Conservation (phyloP, 306 rosid genomes). For the Astragalus membranaceus region DNA sequence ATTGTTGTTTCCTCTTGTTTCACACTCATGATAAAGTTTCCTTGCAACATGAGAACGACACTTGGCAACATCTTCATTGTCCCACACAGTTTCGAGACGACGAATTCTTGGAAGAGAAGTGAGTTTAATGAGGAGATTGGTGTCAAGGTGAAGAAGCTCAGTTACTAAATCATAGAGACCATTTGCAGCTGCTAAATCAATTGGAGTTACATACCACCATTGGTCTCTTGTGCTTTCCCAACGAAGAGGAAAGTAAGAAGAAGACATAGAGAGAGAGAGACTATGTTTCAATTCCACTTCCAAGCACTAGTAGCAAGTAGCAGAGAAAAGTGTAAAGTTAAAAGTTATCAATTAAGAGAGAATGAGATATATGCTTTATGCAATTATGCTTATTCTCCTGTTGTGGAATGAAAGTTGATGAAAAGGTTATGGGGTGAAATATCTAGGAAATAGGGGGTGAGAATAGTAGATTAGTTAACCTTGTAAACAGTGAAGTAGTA, state of each 20-base stretch:
- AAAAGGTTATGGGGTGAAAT: conserved; percentile 14
- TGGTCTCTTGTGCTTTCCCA: conserved; percentile 94
- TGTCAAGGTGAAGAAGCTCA: conserved; percentile 89
- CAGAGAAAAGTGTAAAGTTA: conserved; percentile 15
- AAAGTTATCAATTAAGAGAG: background rate
- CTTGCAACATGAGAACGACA: conserved; percentile 68
- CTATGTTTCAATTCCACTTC: background rate
- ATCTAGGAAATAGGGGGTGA: background rate
- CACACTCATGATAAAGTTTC: conserved; percentile 60
- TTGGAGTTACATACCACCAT: conserved; percentile 98
- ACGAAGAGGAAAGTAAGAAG: conserved; percentile 63
- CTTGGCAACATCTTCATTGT: conserved; percentile 67
- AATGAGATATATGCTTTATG: background rate
- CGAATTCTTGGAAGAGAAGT: conserved; percentile 86
- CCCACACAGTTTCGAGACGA: conserved; percentile 96
- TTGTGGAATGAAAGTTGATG: conserved; percentile 6
- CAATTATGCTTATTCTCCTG: conserved; percentile 13
- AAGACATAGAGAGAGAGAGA: conserved; percentile 33
- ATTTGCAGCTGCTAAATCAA: conserved; percentile 91
- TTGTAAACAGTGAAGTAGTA: conserved; percentile 8
- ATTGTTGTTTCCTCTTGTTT: conserved; percentile 37
- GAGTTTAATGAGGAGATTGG: conserved; percentile 86
- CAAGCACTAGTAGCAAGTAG: background rate
- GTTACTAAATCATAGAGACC: conserved; percentile 77
- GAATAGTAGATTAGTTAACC: background rate